phyloP scores from a whole-genome alignment of 169 alveolate species.

The Eimeria tenella region DNA sequence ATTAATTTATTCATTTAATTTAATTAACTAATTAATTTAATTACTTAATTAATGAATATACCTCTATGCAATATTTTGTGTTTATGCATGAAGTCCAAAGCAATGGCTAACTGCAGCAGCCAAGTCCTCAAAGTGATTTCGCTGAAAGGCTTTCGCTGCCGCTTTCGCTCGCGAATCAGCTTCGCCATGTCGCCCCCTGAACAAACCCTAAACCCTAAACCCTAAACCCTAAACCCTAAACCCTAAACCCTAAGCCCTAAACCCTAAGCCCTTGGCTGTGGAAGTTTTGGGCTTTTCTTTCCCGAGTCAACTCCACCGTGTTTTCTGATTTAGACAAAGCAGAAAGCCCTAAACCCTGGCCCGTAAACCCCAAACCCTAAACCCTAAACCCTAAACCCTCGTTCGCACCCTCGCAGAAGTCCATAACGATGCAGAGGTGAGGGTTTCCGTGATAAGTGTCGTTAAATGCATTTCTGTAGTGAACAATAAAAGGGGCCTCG shows the following conservation, averaged over 20 bases:
- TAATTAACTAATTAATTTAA: no score
- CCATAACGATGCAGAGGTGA: conserved; percentile 92
- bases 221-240: neutral
- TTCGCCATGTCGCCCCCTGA: conserved; percentile 80
- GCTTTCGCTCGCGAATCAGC: conserved; percentile 65
- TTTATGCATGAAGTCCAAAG: conserved; percentile 90
- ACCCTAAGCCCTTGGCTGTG: neutral
- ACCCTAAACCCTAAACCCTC: neutral
- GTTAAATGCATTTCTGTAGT: conserved; percentile 69
- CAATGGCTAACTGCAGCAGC: conserved; percentile 90
- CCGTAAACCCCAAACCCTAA: neutral
- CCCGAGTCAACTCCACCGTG: neutral
- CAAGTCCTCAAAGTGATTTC: conserved; percentile 90
- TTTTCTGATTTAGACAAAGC: no score
- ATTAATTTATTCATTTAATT: neutral
- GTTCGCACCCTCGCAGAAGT: conserved; percentile 93
- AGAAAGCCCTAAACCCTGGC: no score
- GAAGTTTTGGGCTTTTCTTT: neutral
- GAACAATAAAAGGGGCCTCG: conserved; percentile 74
- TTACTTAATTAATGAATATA: no score
- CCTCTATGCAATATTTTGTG: conserved; percentile 94
- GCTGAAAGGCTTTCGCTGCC: conserved; percentile 80
- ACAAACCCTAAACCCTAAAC: neutral
- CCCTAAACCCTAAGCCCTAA: neutral
- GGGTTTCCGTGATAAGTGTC: conserved; percentile 73